Conservation (phyloP, 345 rosid species). For the Dimocarpus longan region DNA sequence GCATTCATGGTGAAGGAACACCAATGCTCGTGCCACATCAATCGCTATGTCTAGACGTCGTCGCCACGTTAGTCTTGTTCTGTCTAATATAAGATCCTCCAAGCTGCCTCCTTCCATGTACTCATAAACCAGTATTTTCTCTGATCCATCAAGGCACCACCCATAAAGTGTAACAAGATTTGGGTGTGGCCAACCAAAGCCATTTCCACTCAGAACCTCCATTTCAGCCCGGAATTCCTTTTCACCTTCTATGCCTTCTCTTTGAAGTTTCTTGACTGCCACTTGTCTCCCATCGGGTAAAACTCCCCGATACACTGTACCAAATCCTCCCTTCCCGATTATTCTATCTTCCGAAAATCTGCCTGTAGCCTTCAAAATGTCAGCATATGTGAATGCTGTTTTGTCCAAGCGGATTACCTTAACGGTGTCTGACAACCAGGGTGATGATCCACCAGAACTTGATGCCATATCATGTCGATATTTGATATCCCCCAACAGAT, state of each 20-base stretch:
- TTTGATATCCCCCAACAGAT: constrained; percentile 55
- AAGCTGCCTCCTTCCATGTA: constrained; percentile 91
- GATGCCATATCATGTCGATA: constrained; percentile 51
- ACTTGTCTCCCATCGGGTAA: constrained; percentile 85
- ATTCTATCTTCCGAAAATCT: constrained; percentile 74
- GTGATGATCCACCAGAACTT: constrained; percentile 72
- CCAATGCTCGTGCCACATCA: constrained; percentile 72
- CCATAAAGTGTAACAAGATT: constrained; percentile 89
- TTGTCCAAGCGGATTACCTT: constrained; percentile 78
- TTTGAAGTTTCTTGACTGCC: constrained; percentile 88
- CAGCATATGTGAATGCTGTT: constrained; percentile 75
- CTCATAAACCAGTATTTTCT: constrained; percentile 81
- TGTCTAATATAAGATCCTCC: constrained; percentile 75
- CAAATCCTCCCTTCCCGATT: constrained; percentile 88
- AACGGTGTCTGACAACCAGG: constrained; percentile 70
- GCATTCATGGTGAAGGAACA: constrained; percentile 90
- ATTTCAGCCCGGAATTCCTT: constrained; percentile 86
- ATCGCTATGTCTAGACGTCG: constrained; percentile 62
- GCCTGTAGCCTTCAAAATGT: constrained; percentile 80
- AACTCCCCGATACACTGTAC: constrained; percentile 75
- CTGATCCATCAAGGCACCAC: constrained; percentile 79
- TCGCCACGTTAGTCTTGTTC: constrained; percentile 60
- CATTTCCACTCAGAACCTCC: constrained; percentile 82
- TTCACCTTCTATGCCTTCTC: constrained; percentile 86
- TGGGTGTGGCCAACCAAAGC: constrained; percentile 91